Conservation (phyloP, 768 basidiomycete species). For the Mycena rosella region DNA sequence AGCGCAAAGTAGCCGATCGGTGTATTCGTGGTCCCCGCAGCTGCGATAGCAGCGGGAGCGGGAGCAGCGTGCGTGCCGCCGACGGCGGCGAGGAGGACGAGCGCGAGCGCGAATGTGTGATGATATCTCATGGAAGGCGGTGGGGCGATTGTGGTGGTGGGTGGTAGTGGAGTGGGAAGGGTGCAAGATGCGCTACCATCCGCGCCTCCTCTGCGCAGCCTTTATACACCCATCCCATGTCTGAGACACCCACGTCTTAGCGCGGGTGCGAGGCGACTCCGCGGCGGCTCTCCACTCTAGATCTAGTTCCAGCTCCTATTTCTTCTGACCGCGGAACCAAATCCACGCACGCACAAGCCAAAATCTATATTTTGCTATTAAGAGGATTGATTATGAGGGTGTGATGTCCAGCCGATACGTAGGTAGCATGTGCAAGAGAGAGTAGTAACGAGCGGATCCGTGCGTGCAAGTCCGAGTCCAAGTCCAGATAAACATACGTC, state of each 20-base stretch:
- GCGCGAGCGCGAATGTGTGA: too few relatives aligned
- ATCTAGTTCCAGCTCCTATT: too few relatives aligned
- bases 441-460: slow-evolving; percentile 11
- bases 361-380: too few relatives aligned
- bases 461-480: not conserved
- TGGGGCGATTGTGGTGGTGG: not conserved
- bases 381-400: slow-evolving; percentile 13
- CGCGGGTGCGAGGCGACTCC: not conserved
- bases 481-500: slow-evolving; percentile 19
- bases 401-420: slow-evolving; percentile 18
- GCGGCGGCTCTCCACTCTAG: not conserved
- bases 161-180: not conserved
- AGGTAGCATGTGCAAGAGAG: slow-evolving; percentile 19
- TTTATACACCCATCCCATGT: not conserved
- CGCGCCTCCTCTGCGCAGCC: not conserved
- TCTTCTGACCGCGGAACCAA: too few relatives aligned
- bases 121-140: not conserved
- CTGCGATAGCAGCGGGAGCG: not conserved
- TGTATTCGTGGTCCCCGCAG: not conserved
- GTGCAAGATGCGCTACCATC: not conserved
- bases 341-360: too few relatives aligned
- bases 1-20: not conserved
- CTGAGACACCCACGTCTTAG: not conserved
- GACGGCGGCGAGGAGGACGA: not conserved
- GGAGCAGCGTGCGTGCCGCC: not conserved